phyloP scores from a whole-genome alignment of 1,284 basidiomycete genomes.

The Sanghuangporus baumii region DNA sequence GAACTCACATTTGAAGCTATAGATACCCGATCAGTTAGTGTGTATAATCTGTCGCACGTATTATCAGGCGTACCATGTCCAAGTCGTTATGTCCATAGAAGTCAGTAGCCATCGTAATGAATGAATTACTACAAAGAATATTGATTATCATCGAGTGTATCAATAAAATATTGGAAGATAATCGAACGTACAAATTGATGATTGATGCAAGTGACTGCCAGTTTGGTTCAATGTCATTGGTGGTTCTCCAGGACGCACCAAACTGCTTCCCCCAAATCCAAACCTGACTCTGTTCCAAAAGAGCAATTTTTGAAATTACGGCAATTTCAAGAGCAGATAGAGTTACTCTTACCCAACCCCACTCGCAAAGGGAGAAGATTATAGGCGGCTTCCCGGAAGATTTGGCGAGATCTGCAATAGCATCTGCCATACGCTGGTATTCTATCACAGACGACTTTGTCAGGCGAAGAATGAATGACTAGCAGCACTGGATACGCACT shows the following conservation, averaged over 20 bases:
- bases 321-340: neutral
- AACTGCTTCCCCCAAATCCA: constrained; percentile 51
- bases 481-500: constrained; percentile 30
- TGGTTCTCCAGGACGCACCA: constrained; percentile 58
- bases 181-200: constrained; percentile 34
- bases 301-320: neutral
- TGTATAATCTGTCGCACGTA: neutral
- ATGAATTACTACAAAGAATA: constrained; percentile 33
- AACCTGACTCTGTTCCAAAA: constrained; percentile 42
- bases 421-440: constrained; percentile 44
- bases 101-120: constrained; percentile 46
- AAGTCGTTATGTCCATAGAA: constrained; percentile 59
- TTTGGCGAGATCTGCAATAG: constrained; percentile 36
- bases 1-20: constrained; percentile 49
- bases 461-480: neutral
- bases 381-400: constrained; percentile 36
- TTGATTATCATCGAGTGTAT: constrained; percentile 37
- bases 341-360: constrained; percentile 38
- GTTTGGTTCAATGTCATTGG: constrained; percentile 40
- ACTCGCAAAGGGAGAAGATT: constrained; percentile 46
- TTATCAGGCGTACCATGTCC: constrained; percentile 42
- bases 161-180: constrained; percentile 18
- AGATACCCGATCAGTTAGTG: constrained; percentile 3
- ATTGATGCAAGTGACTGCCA: constrained; percentile 35
- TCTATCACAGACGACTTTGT: constrained; percentile 26